Percentiles rank a stretch among this genome's conserved stretches.
These are phyloP conservation scores for Caryopteris hybrid DNA, from an alignment of 305 asterid genomes.

Conservation along the genomic window DNA sequence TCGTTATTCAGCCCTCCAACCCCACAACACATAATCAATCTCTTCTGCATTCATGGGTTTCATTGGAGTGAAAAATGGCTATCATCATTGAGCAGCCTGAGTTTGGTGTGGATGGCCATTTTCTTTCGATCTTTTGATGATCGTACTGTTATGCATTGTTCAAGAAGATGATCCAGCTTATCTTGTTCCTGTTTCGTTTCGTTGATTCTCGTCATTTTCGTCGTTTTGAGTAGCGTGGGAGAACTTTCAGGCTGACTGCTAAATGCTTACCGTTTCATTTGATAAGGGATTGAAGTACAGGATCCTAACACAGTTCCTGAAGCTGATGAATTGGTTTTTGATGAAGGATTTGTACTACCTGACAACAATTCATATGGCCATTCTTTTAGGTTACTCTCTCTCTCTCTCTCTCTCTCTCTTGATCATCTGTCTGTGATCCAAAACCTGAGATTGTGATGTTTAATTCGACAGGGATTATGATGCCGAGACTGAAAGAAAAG, in stretches of 20 bases:
- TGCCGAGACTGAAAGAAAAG: slow-evolving; percentile 30
- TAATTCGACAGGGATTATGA: slow-evolving; percentile 33
- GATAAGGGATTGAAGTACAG: slow-evolving; percentile 6
- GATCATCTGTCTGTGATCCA: background rate
- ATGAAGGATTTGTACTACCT: slow-evolving; percentile 36
- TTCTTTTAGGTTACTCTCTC: slow-evolving; percentile 35
- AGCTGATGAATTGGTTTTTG: background rate
- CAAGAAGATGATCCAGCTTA: too few species aligned
- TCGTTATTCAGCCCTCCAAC: background rate
- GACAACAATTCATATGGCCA: slow-evolving; percentile 41
- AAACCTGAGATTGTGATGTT: background rate
- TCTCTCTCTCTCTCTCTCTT: background rate
- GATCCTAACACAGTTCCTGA: slow-evolving; percentile 1
- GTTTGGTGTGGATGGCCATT: background rate
- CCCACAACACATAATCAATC: background rate
- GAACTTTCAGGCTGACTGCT: background rate
- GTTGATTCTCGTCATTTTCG: too few species aligned
- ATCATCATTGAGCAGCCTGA: background rate
- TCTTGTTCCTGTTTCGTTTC: too few species aligned
- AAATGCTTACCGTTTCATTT: background rate
- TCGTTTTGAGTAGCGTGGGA: too few species aligned
- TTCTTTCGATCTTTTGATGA: background rate
- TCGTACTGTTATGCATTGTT: too few species aligned
- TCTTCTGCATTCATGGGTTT: background rate
- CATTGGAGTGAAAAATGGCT: background rate